phyloP scores from a whole-genome alignment of 345 rosid species.

The Hibiscus syriacus region DNA sequence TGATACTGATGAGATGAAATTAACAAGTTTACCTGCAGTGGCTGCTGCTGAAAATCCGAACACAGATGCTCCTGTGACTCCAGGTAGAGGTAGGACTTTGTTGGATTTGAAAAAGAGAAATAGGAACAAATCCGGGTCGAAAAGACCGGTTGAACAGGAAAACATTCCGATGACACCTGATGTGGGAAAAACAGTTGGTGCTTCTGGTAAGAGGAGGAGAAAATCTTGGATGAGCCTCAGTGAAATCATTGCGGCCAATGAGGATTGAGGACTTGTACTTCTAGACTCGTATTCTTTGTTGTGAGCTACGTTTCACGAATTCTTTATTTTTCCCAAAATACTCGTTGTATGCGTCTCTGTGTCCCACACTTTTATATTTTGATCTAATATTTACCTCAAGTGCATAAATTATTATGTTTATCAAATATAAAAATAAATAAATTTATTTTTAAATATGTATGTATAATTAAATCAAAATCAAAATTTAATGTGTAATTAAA shows the following conservation, averaged over 20 bases:
- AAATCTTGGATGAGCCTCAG: conserved; percentile 46
- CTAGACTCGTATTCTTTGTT: not conserved
- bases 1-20: not conserved
- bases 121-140: conserved; percentile 30
- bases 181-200: conserved; percentile 14
- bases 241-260: conserved; percentile 38
- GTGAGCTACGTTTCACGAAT: not conserved
- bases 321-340: not conserved
- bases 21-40: conserved; percentile 15
- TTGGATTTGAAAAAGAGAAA: conserved; percentile 36
- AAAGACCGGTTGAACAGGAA: conserved; percentile 27
- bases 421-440: too few relatives aligned
- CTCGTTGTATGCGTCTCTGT: too few relatives aligned
- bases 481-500: too few relatives aligned
- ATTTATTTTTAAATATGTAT: too few relatives aligned
- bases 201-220: conserved; percentile 40
- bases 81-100: conserved; percentile 19
- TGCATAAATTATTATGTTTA: too few relatives aligned
- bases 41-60: conserved; percentile 11
- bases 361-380: too few relatives aligned
- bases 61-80: conserved; percentile 22
- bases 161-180: conserved; percentile 3
- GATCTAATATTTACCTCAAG: too few relatives aligned
- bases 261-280: conserved; percentile 11
- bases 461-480: too few relatives aligned